Evolutionary conservation across 305 asterid species (phyloP), one percentile per base, ranked within the genome.

Genomic region (Solanum hybrid): DNA sequence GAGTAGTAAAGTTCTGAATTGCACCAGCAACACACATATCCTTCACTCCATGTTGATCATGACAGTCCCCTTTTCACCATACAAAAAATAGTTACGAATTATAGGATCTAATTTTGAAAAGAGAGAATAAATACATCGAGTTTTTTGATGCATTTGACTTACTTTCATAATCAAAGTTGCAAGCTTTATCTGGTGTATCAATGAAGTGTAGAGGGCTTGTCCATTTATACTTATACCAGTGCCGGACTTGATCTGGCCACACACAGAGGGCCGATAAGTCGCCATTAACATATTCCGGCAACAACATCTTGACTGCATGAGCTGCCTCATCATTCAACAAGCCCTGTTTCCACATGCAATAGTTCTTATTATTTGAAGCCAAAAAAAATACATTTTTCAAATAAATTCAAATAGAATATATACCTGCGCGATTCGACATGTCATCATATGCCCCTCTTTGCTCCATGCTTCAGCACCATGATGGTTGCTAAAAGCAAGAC

Each of bases 21-120:
- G 99, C 98, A 76, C 99, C 99, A 17, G 97, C 97, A 31, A 96
- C 97, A 89, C 99, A 97, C 98, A 95, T 96, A 92, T 95, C 98
- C 93, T 93, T 90, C 40, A 88, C 93, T 89, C 99, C 99, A 90
- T 96, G 96, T 77, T 92, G 91, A 90, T 95, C 97, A 82, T 95
- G 99, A 90, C 99, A 97, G 87, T 97, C 99, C 96, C 98, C 99
- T 96, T 89, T 51, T 6, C 24, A 24, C 4, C 51, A 37, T 82
- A 76, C 34, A 26, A 45, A 5, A 34, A 1, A 31, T 22, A 6
- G 40, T 7, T 64, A 76, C 11, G 10, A 66, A 29, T 37, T 80
- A 24, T 13, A 24, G 37, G 71, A 7, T 45, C 27, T n/a, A 29
- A 10, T 75, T 75, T 27, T 37, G 60, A 29, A 87, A 87, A 31